Conservation (phyloP, 495 filamentous ascomycete species). For the Aspergillus leporis region DNA sequence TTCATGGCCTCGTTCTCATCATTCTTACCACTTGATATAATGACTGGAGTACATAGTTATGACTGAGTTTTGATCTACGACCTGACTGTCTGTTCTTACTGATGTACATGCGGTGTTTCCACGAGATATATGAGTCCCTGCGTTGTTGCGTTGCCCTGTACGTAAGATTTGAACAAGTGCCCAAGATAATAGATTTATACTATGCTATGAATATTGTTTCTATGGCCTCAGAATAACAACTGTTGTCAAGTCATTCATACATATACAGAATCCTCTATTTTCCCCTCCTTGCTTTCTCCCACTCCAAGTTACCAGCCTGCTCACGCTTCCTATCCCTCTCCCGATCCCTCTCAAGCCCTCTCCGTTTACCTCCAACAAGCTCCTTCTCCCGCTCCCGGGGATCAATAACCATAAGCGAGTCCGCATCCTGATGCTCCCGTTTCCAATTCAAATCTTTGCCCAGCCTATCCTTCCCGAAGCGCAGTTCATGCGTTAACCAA, state of each 20-base stretch:
- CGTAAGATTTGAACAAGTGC: background rate
- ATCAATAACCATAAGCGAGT: slow-evolving; percentile 93
- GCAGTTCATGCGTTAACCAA: slow-evolving; percentile 73
- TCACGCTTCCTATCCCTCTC: slow-evolving; percentile 45
- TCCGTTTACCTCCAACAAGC: slow-evolving; percentile 38
- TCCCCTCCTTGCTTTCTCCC: slow-evolving; percentile 28
- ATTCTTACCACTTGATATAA: background rate
- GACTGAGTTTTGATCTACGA: background rate
- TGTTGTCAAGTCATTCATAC: background rate
- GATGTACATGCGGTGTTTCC: background rate
- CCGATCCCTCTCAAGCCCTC: slow-evolving; percentile 40
- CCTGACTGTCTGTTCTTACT: background rate
- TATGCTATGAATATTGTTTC: background rate
- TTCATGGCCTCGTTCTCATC: background rate
- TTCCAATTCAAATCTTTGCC: slow-evolving; percentile 93
- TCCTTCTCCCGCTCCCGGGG: slow-evolving; percentile 82
- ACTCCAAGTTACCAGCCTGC: slow-evolving; percentile 38
- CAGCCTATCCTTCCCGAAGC: slow-evolving; percentile 82
- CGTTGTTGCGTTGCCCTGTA: background rate
- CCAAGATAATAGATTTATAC: background rate
- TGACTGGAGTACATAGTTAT: slow-evolving; percentile 3
- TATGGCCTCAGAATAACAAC: background rate
- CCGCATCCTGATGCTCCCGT: slow-evolving; percentile 79
- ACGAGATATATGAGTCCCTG: background rate
- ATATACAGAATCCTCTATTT: background rate